A percentile compares a stretch with the other conserved stretches of the same genome.
Conservation (phyloP, 2,329 filamentous ascomycete genomes). For the Lachnellula hyalina region DNA sequence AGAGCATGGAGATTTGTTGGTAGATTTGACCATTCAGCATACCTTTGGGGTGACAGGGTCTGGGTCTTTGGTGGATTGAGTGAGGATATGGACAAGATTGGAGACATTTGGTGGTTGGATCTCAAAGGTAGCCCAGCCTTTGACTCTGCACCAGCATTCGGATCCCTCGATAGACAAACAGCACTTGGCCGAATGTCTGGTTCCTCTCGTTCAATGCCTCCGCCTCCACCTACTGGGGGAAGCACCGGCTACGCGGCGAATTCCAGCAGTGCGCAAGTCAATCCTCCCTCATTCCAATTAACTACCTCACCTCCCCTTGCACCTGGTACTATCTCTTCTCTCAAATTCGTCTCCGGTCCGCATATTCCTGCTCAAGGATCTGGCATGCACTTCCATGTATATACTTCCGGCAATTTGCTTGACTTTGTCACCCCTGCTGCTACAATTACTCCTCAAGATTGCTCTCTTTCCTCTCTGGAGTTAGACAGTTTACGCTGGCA, state of each 20-base stretch:
- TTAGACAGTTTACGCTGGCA: constrained; percentile 87
- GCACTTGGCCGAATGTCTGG: constrained; percentile 33
- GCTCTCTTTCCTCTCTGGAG: constrained; percentile 84
- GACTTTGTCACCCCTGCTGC: constrained; percentile 92
- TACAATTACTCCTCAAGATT: constrained; percentile 80
- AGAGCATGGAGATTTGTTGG: constrained; percentile 92
- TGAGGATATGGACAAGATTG: constrained; percentile 94
- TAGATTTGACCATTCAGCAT: constrained; percentile 90
- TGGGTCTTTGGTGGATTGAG: constrained; percentile 97
- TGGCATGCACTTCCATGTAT: constrained; percentile 92
- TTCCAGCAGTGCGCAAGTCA: constrained; percentile 61
- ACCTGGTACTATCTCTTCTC: constrained; percentile 80
- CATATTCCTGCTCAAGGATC: constrained; percentile 84
- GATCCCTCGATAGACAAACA: constrained; percentile 40
- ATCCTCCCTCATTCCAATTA: constrained; percentile 59
- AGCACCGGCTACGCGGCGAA: constrained; percentile 63
- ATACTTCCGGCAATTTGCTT: constrained; percentile 84
- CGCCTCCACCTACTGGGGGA: constrained; percentile 45
- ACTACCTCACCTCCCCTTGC: constrained; percentile 76
- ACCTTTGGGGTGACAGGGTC: constrained; percentile 84
- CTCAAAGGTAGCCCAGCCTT: constrained; percentile 86
- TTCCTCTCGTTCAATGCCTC: constrained; percentile 47
- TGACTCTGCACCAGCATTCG: constrained; percentile 60
- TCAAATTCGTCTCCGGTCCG: constrained; percentile 84
- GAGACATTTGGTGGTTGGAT: constrained; percentile 96